A percentile compares a stretch with the other conserved stretches of the same genome.
Evolutionary conservation across 2,329 filamentous ascomycete species (phyloP).

Genomic region (Neocatenulostroma microsporum): DNA sequence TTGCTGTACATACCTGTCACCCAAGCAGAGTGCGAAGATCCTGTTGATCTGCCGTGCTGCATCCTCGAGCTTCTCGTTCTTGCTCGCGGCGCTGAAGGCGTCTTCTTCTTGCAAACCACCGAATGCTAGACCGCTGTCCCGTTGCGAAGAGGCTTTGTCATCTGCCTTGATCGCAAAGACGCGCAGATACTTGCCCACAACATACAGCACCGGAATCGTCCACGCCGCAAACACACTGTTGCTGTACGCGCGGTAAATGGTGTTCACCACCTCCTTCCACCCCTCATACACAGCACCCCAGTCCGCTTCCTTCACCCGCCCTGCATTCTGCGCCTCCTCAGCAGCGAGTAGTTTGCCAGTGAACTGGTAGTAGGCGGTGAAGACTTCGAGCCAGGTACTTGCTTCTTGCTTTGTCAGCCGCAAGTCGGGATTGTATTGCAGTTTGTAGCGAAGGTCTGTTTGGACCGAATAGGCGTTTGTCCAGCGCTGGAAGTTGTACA

Average conservation of each 20-base stretch:
- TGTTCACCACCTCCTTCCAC: slow-evolving; percentile 78
- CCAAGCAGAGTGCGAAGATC: slow-evolving; percentile 84
- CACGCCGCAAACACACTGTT: slow-evolving; percentile 71
- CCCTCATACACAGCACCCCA: slow-evolving; percentile 75
- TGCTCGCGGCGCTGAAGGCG: slow-evolving; percentile 65
- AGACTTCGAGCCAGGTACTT: slow-evolving; percentile 80
- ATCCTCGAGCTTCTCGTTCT: slow-evolving; percentile 81
- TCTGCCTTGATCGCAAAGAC: slow-evolving; percentile 89
- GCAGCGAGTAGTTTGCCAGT: slow-evolving; percentile 63
- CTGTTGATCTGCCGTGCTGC: slow-evolving; percentile 83
- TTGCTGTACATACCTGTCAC: slow-evolving; percentile 70
- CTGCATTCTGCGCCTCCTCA: slow-evolving; percentile 47
- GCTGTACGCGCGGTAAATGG: slow-evolving; percentile 73
- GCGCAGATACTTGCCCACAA: slow-evolving; percentile 76
- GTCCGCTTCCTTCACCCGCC: slow-evolving; percentile 43
- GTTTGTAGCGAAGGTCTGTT: slow-evolving; percentile 60
- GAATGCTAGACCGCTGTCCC: slow-evolving; percentile 26
- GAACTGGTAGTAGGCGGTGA: slow-evolving; percentile 75
- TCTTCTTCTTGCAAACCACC: slow-evolving; percentile 71
- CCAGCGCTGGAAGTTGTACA: slow-evolving; percentile 63
- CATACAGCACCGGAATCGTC: slow-evolving; percentile 87
- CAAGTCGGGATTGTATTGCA: slow-evolving; percentile 53
- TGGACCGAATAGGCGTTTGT: slow-evolving; percentile 60
- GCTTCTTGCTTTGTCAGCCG: slow-evolving; percentile 50
- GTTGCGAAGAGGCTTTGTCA: slow-evolving; percentile 49